Evolutionary conservation across 352 stramenopile genomes (phyloP).

Genomic region (Phytophthora tentaculata): DNA sequence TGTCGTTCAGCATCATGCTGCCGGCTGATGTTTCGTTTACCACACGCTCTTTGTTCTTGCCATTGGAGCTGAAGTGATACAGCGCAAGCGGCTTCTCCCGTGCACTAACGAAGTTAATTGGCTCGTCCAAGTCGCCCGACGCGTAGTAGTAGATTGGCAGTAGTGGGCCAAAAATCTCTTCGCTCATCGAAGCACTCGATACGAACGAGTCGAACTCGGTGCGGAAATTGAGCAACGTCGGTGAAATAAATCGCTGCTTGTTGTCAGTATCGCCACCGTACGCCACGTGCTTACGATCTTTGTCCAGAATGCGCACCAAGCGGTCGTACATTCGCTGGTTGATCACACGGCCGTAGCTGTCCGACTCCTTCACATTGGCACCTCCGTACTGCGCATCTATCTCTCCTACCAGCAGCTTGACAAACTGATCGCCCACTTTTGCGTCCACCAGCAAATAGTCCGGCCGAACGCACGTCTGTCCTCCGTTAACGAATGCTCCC

Average conservation of each 20-base stretch:
- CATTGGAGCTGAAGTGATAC: slow-evolving; percentile 81
- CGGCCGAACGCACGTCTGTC: slow-evolving; percentile 94
- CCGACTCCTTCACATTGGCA: slow-evolving; percentile 46
- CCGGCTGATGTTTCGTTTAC: slow-evolving; percentile 64
- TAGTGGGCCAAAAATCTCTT: slow-evolving; percentile 97
- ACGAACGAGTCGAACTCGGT: slow-evolving; percentile 53
- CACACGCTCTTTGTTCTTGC: slow-evolving; percentile 44
- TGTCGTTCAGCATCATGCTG: slow-evolving; percentile 82
- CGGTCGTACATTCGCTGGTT: slow-evolving; percentile 73
- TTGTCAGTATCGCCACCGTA: slow-evolving; percentile 66
- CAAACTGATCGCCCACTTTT: slow-evolving; percentile 70
- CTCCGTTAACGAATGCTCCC: slow-evolving; percentile 89
- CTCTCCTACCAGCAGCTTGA: slow-evolving; percentile 44
- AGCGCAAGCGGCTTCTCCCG: slow-evolving; percentile 84
- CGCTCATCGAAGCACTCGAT: slow-evolving; percentile 69
- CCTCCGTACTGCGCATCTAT: slow-evolving; percentile 59
- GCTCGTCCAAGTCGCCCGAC: slow-evolving; percentile 33
- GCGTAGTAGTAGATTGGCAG: slow-evolving; percentile 91
- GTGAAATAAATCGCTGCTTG: slow-evolving; percentile 81
- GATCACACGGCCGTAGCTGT: slow-evolving; percentile 70
- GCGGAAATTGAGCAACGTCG: slow-evolving; percentile 91
- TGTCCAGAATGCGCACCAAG: slow-evolving; percentile 39
- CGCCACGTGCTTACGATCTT: slow-evolving; percentile 60
- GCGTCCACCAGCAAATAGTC: slow-evolving; percentile 94
- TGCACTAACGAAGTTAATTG: slow-evolving; percentile 46